These are phyloP conservation scores for Irpex sp. DNA, from an alignment of 1,284 basidiomycete species.

Conservation along the genomic window DNA sequence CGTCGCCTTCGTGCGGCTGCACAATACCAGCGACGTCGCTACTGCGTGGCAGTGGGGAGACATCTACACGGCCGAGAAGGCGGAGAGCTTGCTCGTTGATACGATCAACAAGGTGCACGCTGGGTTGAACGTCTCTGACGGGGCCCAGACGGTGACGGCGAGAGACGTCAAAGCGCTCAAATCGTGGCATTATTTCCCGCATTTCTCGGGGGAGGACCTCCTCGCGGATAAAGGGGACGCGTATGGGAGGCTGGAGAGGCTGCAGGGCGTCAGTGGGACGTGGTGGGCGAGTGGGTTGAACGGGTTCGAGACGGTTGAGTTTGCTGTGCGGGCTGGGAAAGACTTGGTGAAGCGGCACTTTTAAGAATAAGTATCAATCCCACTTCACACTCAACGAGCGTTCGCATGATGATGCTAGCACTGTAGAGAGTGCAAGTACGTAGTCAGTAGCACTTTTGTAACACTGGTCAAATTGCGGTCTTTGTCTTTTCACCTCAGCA, in stretches of 20 bases:
- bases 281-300: constrained; percentile 1
- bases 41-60: constrained; percentile 3
- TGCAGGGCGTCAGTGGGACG: background rate
- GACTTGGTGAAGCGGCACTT: background rate
- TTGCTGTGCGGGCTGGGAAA: constrained; percentile 1
- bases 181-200: constrained; percentile 5
- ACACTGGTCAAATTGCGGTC: too few species aligned
- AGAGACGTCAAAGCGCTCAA: background rate
- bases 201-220: background rate
- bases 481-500: too few species aligned
- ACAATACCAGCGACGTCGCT: background rate
- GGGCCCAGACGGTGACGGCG: background rate
- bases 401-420: too few species aligned
- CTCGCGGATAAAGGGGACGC: background rate
- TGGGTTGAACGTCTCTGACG: background rate
- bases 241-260: background rate
- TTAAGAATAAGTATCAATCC: background rate
- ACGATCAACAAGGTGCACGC: background rate
- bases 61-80: background rate
- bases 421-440: too few species aligned
- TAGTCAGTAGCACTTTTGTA: too few species aligned
- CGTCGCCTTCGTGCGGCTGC: constrained; percentile 1
- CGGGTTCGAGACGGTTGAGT: constrained; percentile 3
- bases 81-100: background rate
- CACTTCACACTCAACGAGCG: too few species aligned